Evolutionary conservation across 352 stramenopile genomes (phyloP), one percentile per base, ranked within the genome.

Genomic region (Globisporangium megalacanthum): DNA sequence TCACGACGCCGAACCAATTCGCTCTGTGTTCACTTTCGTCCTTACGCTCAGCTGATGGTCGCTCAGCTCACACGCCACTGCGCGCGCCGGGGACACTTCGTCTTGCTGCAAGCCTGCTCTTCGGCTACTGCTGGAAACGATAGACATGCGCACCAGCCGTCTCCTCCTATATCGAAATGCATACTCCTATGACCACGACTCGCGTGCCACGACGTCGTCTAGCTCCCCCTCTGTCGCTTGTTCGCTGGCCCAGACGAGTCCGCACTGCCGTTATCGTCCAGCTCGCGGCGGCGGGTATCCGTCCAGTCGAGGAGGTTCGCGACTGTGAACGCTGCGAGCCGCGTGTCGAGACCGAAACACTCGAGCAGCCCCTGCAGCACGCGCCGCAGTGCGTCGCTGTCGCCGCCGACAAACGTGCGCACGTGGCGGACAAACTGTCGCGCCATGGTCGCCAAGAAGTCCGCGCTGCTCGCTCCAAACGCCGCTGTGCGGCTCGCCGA

Each of bases 361-460:
- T 66, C 59, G 11, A 83, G 19, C 9, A 85, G 33, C 54, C 64
- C 54, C 57, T 53, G 58, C 25, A 87, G 51, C 29, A 87, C 56
- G 20, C 64, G 62, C 49, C 68, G 56, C 31, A 85, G 54, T 4
- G 65, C 64, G 19, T 64, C 62, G 17, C 61, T 62, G 13, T 75
- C 70, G 3, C 69, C 65, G 45, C 66, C 60, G 17, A 73, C 62
- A 54, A 69, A 81, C 25, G 33, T 25, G 37, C 68, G 65, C 22
- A 88, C 42, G 29, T 73, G 67, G 6, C 57, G 54, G 45, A 88
- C 65, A 64, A 88, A 65, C 48, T 84, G 67, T 33, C 70, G 68
- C 15, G 68, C 56, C 74, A 90, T 88, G 10, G 71, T 73, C 9
- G 66, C 55, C 20, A 88, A 44, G 56, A 88, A 87, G 14, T 72